Base-by-base conservation (phyloP, 2,329 filamentous ascomycete species). In the Pseudogymnoascus sp. region DNA sequence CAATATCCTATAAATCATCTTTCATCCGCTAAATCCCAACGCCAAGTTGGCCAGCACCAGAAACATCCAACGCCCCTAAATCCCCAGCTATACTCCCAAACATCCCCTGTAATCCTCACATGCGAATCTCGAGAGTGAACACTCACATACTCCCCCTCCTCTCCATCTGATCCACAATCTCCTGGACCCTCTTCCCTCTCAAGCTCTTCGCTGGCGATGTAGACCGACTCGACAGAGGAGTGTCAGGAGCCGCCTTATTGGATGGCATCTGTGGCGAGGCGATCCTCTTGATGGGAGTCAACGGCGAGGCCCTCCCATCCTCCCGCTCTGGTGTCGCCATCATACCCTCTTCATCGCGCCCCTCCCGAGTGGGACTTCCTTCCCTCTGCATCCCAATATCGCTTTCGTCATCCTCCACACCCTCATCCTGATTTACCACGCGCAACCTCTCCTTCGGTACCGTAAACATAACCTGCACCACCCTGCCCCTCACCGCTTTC, bases 401-500 rank as follows among this genome's bases (percentile, higher is more conserved):
- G 63, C 76, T 78, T 64, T 73, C 73, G 67, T 79, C 78, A 36
- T 80, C 73, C 66, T 73, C 74, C n/a, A 80, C 76, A 2, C 47
- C 47, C 47, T 54, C 47, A 70, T 88, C 88, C 61, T 84, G 87
- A 73, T 97, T 97, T 18, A 97, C 93, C n/a, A 97, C 92, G 26
- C 93, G 80, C 67, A 97, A 76, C 69, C 86, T 85, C 75, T 93
- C 89, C 74, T 88, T 91, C 2, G 95, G 93, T 65, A 97, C 91
- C 0, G 93, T 97, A 75, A 96, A 97, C 84, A 96, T 95, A 71
- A 91, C 84, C 74, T 93, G 89, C 66, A 93, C 89, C 7, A 90
- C 79, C 21, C 88, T 77, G 64, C 83, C 83, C 76, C 91, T 86
- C 1, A 88, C 83, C 2, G 89, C 88, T 63, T 82, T 80, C 73